Evolutionary conservation across 495 filamentous ascomycete genomes (phyloP).

Genomic region (Melanomma pulvis-pyrius): DNA sequence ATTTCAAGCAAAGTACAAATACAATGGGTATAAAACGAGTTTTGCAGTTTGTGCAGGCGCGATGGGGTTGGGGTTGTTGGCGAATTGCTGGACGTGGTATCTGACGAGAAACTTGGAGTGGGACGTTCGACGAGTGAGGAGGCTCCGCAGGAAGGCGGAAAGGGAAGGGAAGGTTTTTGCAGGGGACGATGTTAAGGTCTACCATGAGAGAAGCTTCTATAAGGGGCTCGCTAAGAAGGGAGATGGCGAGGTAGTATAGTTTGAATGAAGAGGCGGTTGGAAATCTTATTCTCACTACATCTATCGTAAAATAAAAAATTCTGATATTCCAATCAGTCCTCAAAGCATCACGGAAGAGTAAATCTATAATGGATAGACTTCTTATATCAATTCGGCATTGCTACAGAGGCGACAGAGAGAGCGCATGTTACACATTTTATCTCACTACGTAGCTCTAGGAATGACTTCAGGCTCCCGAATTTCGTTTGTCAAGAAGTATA

Average conservation of each 20-base stretch:
- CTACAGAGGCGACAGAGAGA: too few relatives aligned
- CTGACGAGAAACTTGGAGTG: slow-evolving; percentile 43
- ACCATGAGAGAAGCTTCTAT: neutral
- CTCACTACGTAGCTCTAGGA: too few relatives aligned
- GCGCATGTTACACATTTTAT: too few relatives aligned
- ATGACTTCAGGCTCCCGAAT: too few relatives aligned
- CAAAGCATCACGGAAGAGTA: too few relatives aligned
- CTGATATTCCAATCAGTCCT: too few relatives aligned
- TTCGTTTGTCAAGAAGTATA: too few relatives aligned
- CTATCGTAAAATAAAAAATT: too few relatives aligned
- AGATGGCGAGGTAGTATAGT: neutral
- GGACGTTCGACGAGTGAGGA: slow-evolving; percentile 40
- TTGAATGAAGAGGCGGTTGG: too few relatives aligned
- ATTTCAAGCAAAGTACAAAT: slow-evolving; percentile 41
- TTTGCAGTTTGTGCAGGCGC: slow-evolving; percentile 42
- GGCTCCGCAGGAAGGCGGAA: slow-evolving; percentile 33
- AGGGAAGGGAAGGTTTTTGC: neutral
- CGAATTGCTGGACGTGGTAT: slow-evolving; percentile 45
- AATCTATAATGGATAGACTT: too few relatives aligned
- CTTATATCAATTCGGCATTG: too few relatives aligned
- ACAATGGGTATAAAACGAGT: slow-evolving; percentile 42
- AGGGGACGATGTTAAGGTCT: neutral
- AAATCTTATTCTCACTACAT: too few relatives aligned
- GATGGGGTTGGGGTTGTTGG: slow-evolving; percentile 34
- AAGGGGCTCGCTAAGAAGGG: neutral